Base-by-base conservation (phyloP, 1,284 basidiomycete species). In the Inonotus obliquus region DNA sequence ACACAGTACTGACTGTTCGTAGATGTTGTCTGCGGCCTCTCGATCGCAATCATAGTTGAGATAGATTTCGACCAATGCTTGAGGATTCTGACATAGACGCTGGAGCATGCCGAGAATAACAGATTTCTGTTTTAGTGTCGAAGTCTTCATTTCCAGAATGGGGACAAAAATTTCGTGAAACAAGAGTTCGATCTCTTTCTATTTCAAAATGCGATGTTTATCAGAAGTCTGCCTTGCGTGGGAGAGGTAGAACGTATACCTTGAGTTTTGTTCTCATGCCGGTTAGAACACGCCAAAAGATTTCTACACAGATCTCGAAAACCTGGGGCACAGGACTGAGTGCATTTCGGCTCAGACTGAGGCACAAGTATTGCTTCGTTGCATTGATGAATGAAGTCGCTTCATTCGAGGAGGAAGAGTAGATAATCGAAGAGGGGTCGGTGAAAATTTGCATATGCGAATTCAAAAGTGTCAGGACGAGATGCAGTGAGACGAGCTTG, bases 111-210 rank as follows among this genome's bases (percentile, higher is more conserved):
- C 87, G 55, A 98, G 81, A 60, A 98, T 90, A 55, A 94, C 86
- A 4, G 89, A 91, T 76, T 98, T 98, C 72, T 98, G 97, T 70
- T 93, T 94, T 58, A 97, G 78, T 0, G 96, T 97, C 10, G 96
- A 94, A 21, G 92, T 98, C 69, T 91, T 88, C 96, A 99, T 98
- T 77, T 99, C 97, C 56, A 99, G 79, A 57, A 99, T 98, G 1
- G 97, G 97, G 63, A 99, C 87, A 78, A 99, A 99, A 69, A 99
- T 99, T 72, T 99, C 97, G 71, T 98, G 97, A 60, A 99, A 76
- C 37, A 99, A 80, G 41, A 99, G 96, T 74, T 98, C 97, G 65
- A 99, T 98, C 76, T 99, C 98, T 91, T 98, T 98, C 93, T 95
- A 70, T 39, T 67, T 51, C 52, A 49, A 56, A 29, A 39, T 25